Base-by-base conservation (phyloP, 495 filamentous ascomycete genomes). In the Trichoderma gamsii region DNA sequence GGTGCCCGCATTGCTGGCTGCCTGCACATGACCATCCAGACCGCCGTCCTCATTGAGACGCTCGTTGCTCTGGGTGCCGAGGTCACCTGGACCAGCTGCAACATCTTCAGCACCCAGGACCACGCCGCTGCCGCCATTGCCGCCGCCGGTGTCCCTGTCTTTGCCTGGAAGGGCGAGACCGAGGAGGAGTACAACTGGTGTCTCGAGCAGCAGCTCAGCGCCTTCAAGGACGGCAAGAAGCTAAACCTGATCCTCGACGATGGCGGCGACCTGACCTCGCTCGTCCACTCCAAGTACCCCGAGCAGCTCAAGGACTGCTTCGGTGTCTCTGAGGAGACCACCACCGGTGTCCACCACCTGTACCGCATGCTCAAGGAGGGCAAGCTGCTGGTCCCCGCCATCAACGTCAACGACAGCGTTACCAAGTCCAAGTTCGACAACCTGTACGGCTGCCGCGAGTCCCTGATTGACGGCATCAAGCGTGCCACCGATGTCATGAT, bases 361-460 rank as follows among this genome's bases (percentile, higher is more conserved):
- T 99, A 98, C 89, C 85, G 88, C 73, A 97, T 97, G 93, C 81
- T 98, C 78, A 98, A 98, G 89, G 87, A 89, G 66, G 86, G 88
- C 78, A 88, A 88, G 79, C 92, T 99, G 71, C 89, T 96, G 65
- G 90, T 96, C 70, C 95, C 95, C 69, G 87, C 96, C 78, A 93
- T 99, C 88, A 99, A 99, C 82, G 95, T 99, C 84, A 99, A 99
- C 84, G 93, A 97, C 86, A 91, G 90, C 70, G 93, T 97, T 76
- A 97, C 95, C 79, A 97, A 98, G 89, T 97, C 92, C 82, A 99
- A 99, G 86, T 99, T 99, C 80, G 95, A 99, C 87, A 99, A 99
- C 87, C 85, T 98, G 68, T 99, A 98, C 86, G 96, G 96, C 72
- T 99, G 95, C 91, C 89, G 92, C 78, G 95, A 99, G 85, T 97